Evolutionary conservation across 345 rosid species (phyloP).

Genomic region (Populus davidiana): DNA sequence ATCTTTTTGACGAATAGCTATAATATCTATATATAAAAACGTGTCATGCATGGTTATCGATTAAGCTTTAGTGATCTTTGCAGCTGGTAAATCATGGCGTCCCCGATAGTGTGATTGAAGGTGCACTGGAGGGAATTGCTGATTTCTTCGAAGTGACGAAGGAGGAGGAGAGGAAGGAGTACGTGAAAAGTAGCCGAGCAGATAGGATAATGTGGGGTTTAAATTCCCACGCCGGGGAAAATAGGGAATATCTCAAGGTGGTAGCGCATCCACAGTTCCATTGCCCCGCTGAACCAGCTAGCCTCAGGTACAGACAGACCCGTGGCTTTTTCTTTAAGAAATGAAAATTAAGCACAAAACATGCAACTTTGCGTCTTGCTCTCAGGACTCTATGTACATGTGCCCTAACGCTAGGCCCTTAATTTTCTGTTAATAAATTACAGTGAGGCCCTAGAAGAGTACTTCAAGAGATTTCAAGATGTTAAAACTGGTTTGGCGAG

Average conservation of each 20-base stretch:
- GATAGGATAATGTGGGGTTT: constrained; percentile 24
- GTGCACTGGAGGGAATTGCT: constrained; percentile 19
- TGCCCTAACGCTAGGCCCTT: no score
- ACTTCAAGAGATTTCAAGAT: constrained; percentile 15
- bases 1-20: no score
- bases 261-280: constrained; percentile 24
- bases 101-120: constrained; percentile 20
- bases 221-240: constrained; percentile 17
- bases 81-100: constrained; percentile 35
- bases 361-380: no score
- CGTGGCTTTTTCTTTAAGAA: no score
- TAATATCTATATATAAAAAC: neutral
- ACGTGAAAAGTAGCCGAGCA: constrained; percentile 12
- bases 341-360: no score
- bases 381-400: no score
- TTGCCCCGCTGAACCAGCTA: constrained; percentile 24
- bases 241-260: constrained; percentile 28
- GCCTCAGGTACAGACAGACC: constrained; percentile 9
- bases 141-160: constrained; percentile 20
- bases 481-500: constrained; percentile 22
- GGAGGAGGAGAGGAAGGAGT: constrained; percentile 14
- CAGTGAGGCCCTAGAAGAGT: constrained; percentile 21
- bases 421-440: no score
- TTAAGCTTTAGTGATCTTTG: neutral
- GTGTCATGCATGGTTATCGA: neutral